Evolutionary conservation across 352 stramenopile genomes (phyloP).

Genomic region (Pythium periplocum): DNA sequence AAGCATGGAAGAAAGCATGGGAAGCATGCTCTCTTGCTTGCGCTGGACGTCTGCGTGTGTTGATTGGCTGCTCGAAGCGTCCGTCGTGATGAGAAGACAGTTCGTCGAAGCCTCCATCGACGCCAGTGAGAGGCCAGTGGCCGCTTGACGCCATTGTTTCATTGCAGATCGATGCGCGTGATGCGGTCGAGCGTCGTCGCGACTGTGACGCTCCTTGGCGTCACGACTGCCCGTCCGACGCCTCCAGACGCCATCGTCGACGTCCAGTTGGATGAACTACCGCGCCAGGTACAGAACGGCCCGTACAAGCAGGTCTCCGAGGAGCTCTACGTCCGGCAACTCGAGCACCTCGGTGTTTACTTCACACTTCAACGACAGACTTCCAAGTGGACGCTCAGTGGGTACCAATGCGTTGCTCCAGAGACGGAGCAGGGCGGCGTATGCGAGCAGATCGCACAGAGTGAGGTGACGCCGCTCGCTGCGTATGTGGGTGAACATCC

Average conservation of each 20-base stretch:
- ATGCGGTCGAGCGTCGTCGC: too few species aligned
- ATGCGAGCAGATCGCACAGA: conserved; percentile 20
- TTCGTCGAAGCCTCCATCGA: too few species aligned
- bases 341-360: conserved; percentile 22
- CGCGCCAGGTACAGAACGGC: conserved; percentile 27
- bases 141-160: too few species aligned
- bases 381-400: conserved; percentile 31
- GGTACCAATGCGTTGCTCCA: conserved; percentile 28
- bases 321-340: conserved; percentile 23
- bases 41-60: too few species aligned
- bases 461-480: too few species aligned
- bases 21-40: too few species aligned
- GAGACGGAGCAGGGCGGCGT: conserved; percentile 4
- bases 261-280: conserved; percentile 17
- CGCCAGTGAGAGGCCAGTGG: too few species aligned
- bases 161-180: too few species aligned
- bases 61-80: too few species aligned
- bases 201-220: not conserved
- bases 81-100: too few species aligned
- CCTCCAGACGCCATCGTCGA: conserved; percentile 16
- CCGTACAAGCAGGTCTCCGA: conserved; percentile 19
- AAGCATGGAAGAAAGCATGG: too few species aligned
- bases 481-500: too few species aligned
- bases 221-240: not conserved
- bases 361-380: conserved; percentile 25